Base-by-base conservation (phyloP, 805 yeast species). In the Pichia thaimueangensis region DNA sequence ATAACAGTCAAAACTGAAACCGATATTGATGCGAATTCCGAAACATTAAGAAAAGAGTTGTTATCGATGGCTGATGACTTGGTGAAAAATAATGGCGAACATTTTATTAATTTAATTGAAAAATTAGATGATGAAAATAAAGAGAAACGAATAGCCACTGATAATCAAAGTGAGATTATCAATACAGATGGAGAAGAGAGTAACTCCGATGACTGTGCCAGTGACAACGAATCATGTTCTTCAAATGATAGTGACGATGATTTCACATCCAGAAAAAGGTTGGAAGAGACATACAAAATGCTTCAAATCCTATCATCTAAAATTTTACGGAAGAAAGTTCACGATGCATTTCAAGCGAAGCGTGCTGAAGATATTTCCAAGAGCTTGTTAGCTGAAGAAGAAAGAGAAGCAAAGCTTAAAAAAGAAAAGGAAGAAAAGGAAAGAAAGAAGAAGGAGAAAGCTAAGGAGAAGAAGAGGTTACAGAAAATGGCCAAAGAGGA, bases 21-120 rank as follows among this genome's bases (percentile, higher is more conserved):
- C 19, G 28, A 41, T 6, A 23, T 5, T 9, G 36, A 37, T 7
- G 39, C 39, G 9, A 30, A 27, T 8, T 24, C 17, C 13, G 37
- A 43, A 7, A 16, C 22, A 17, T 4, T 12, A 3, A 29, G 22
- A n/a, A 23, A 32, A 17, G 42, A 32, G 6, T 32, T 58, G 13
- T 47, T 52, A 39, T 50, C 81, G 4, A 74, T 88, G 33, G 93
- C 95, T 1, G 94, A 86, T 50, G 94, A 86, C 54, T 60, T 88
- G 22, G 69, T 86, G 52, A 76, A 76, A 51, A 81, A 80, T 55
- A 86, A 83, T 48, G 95, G 95, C n/a, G 73, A 74, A 48, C 75
- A 79, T 32, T 85, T 87, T 49, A 72, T 86, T 25, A 81, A 81
- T 49, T 80, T 86, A 72, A 81, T 88, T 76, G 94, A 86, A 58